phyloP scores from a whole-genome alignment of 495 filamentous ascomycete species.

The Copromyces sp. region DNA sequence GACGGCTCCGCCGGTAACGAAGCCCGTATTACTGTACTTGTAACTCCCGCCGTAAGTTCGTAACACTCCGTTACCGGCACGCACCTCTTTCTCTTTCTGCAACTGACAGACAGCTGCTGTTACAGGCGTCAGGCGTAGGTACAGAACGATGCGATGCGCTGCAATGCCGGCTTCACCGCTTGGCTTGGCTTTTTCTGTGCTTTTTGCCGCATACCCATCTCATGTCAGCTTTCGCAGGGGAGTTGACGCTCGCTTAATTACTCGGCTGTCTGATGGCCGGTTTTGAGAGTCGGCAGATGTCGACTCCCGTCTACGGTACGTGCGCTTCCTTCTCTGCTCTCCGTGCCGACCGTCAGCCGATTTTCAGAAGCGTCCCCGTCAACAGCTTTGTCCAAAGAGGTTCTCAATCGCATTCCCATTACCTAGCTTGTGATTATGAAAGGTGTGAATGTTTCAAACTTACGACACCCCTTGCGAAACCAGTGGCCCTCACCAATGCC shows the following conservation, averaged over 20 bases:
- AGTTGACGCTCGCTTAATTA: background rate
- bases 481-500: background rate
- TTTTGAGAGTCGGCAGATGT: background rate
- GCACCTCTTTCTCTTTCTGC: background rate
- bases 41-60: background rate
- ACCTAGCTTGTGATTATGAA: background rate
- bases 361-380: too few species aligned
- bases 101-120: background rate
- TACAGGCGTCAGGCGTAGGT: background rate
- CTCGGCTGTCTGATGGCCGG: background rate
- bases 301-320: background rate
- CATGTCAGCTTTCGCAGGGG: background rate
- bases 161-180: background rate
- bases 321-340: background rate
- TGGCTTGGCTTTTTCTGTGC: background rate
- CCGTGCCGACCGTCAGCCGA: too few species aligned
- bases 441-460: too few species aligned
- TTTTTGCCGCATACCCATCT: background rate
- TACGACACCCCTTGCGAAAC: background rate
- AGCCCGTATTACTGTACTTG: background rate
- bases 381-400: too few species aligned
- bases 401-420: background rate
- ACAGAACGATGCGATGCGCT: background rate
- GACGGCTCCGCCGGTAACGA: background rate
- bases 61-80: background rate